A percentile compares a stretch with the other conserved stretches of the same genome.
Evolutionary conservation across 2,329 filamentous ascomycete species (phyloP).

Genomic region (Cladosporium sp.): DNA sequence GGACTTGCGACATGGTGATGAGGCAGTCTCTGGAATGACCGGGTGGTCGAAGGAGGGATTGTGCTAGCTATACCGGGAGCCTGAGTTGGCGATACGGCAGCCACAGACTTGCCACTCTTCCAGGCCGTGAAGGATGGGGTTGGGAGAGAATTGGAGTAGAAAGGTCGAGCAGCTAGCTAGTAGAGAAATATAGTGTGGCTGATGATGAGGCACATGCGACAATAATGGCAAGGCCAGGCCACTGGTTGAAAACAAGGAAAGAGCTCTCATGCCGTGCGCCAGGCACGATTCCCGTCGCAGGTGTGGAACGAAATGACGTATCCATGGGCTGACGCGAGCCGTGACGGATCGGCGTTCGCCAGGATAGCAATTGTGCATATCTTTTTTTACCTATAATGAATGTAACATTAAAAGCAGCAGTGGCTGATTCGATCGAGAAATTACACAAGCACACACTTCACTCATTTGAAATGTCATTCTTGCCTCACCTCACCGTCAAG

Average conservation of each 20-base stretch:
- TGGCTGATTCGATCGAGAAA: neutral
- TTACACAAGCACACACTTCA: neutral
- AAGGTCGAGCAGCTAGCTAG: neutral
- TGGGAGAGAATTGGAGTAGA: neutral
- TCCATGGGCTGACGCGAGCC: neutral
- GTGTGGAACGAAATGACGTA: constrained; percentile 9
- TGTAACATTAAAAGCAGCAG: neutral
- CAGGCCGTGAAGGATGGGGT: neutral
- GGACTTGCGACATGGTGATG: constrained; percentile 44
- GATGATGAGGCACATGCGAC: constrained; percentile 3
- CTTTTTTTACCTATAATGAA: neutral
- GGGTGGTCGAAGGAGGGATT: neutral
- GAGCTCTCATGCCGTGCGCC: constrained; percentile 8
- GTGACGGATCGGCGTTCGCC: neutral
- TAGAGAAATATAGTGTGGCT: neutral
- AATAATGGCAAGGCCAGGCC: constrained; percentile 4
- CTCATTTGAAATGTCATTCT: neutral
- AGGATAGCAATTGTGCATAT: neutral
- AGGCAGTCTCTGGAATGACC: neutral
- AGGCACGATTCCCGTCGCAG: constrained; percentile 3
- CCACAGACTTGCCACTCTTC: neutral
- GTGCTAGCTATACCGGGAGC: neutral
- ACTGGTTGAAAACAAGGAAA: constrained; percentile 1
- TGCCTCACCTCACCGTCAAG: neutral
- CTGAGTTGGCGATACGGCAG: neutral